Evolutionary conservation across 2,329 filamentous ascomycete genomes (phyloP), one percentile per base, ranked within the genome.

Genomic region (Epichloe uncinata): DNA sequence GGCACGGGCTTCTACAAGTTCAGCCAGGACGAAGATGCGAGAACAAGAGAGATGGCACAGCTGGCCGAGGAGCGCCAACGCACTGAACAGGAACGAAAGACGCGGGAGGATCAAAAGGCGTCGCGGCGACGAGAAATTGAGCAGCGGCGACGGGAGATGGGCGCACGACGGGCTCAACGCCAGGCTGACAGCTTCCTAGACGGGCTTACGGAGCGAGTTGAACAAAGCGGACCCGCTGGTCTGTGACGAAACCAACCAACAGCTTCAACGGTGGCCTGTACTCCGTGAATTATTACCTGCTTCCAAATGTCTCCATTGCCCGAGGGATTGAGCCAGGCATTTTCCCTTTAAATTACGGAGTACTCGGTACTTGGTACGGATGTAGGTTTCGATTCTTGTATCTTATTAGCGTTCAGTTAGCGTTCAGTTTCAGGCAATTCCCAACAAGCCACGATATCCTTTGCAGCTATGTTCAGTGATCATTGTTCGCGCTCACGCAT

Each of bases 1-100:
- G 93, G 93, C 4, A 87, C 86, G 0, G 93, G 87, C 0, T 98
- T 97, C 68, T 96, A 89, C 70, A 82, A 85, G 50, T 97, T 98
- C 63, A 87, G 84, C 52, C 78, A 77, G 56, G 85, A 95, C 64
- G 82, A 84, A 61, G 81, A 77, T 56, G 72, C 73, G 55, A 73
- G 82, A 61, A 66, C 68, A 59, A 59, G 60, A 45, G 87, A 97
- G 73, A 95, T 97, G 87, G 74, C 78, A 56, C 77, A 74, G 42
- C 69, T 96, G 50, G 76, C 80, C 55, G 72, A 74, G 57, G 82
- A 88, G 63, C 73, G 86, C 52, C 67, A 72, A 54, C 77, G 80
- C 61, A 93, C 87, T 47, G 84, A 89, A 65, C 69, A 72, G 49
- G 75, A 77, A 57, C 72, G 85, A 52, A 58, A 67, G 53, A 73